Evolutionary conservation across 108 stramenopile genomes (phyloP), one percentile per base, ranked within the genome.

Genomic region (Cyclostephanos invisitatus): DNA sequence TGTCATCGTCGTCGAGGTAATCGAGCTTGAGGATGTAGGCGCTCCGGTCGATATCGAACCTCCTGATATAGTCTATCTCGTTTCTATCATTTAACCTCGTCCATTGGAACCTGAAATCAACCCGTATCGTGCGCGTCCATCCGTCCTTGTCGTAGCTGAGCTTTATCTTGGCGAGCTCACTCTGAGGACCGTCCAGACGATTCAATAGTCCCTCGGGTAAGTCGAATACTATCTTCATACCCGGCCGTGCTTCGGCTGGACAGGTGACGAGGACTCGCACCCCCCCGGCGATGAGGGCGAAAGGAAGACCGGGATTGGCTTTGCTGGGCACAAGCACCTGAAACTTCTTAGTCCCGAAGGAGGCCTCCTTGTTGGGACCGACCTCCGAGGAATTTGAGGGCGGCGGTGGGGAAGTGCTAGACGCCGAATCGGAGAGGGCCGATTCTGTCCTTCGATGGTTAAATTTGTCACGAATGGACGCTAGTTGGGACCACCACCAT

Each of bases 31-130:
- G 86, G 0, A 97, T 92, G 70, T 89, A 93, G 25, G 94, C 94
- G 11, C 73, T 70, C 10, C 85, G 87, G 8, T 90, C 82, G 14
- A 81, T 64, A 66, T 96, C 87, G 62, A 94, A 96, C 14, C 85
- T 61, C 32, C 78, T 73, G 2, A 83, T 83, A 12, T 68, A 65
- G 50, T 93, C 91, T 8, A 88, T 85, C 27, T 86, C 83, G 27
- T 84, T 87, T 14, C 83, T 76, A 10, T 87, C 77, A 53, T 91
- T 85, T 44, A 89, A 89, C 11, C 89, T 82, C 4, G 92, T 78
- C 96, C 94, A 97, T 63, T 95, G 92, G 78, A 97, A 95, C 59
- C 92, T 96, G 83, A 96, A 84, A 76, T 97, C 93, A 29, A 27
- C 74, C 35, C 90, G 87, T 50, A 97, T 74, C 25, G 92, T 95